Percentiles rank a stretch among this genome's conserved stretches.
Evolutionary conservation across 192 early-diverging fungal species (phyloP).

Genomic region (Pecoramyces ruminantium): DNA sequence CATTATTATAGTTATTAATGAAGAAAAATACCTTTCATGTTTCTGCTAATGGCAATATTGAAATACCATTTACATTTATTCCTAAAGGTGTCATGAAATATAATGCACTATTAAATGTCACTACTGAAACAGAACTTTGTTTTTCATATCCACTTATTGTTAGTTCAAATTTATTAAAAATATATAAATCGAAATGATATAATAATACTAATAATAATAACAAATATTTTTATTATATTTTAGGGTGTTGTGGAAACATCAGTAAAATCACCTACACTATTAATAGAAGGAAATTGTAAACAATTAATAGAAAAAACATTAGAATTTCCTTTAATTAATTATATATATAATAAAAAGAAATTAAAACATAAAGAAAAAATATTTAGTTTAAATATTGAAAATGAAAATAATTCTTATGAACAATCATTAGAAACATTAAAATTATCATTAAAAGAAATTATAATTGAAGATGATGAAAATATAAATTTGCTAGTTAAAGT

Average conservation of each 20-base stretch:
- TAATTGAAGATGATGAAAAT: not conserved
- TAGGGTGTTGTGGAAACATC: not conserved
- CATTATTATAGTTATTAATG: too few relatives aligned
- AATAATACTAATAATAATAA: too few relatives aligned
- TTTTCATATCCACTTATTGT: not conserved
- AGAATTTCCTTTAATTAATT: not conserved
- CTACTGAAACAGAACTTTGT: not conserved
- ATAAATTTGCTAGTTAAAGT: not conserved
- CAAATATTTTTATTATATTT: too few relatives aligned
- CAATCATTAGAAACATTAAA: not conserved
- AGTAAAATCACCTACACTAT: not conserved
- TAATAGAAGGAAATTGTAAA: not conserved
- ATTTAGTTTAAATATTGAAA: not conserved
- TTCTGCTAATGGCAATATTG: not conserved
- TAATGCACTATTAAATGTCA: not conserved
- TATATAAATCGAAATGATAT: too few relatives aligned
- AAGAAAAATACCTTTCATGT: not conserved
- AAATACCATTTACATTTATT: not conserved
- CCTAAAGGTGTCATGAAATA: not conserved
- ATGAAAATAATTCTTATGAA: not conserved
- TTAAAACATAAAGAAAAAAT: not conserved
- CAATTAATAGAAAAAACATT: not conserved
- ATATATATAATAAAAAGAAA: not conserved
- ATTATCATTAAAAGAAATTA: not conserved
- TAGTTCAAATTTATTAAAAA: too few relatives aligned